phyloP scores from a whole-genome alignment of 495 filamentous ascomycete species.

The Pseudoneurospora amorphoporcata region DNA sequence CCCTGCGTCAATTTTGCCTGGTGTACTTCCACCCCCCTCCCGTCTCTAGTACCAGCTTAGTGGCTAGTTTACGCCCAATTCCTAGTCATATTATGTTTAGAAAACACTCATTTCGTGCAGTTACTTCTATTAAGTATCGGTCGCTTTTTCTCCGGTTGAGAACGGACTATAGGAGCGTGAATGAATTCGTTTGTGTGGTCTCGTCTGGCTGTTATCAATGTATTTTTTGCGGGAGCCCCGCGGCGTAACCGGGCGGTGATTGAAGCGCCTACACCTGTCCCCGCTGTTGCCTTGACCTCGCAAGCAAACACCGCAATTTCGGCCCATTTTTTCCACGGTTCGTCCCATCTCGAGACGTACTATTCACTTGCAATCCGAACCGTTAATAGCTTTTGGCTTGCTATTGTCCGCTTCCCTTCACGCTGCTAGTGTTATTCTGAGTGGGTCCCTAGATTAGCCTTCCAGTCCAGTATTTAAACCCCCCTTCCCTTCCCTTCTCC shows the following conservation, averaged over 20 bases:
- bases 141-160: background rate
- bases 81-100: background rate
- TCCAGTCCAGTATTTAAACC: background rate
- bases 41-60: background rate
- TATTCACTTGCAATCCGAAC: background rate
- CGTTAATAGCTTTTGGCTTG: background rate
- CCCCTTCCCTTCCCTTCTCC: background rate
- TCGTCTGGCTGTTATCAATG: background rate
- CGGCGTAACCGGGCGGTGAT: background rate
- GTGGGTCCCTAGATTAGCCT: background rate
- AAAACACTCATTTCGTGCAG: background rate
- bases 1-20: background rate
- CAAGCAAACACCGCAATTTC: background rate
- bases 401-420: background rate
- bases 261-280: background rate
- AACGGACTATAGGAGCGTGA: background rate
- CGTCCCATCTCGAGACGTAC: background rate
- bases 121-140: background rate
- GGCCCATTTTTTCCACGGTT: background rate
- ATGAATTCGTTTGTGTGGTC: background rate
- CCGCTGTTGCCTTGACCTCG: background rate
- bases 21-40: background rate
- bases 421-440: background rate
- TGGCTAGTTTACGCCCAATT: background rate
- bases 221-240: background rate